Evolutionary conservation across 441 rosid genomes (phyloP).

Genomic region (Oxalis stricta): DNA sequence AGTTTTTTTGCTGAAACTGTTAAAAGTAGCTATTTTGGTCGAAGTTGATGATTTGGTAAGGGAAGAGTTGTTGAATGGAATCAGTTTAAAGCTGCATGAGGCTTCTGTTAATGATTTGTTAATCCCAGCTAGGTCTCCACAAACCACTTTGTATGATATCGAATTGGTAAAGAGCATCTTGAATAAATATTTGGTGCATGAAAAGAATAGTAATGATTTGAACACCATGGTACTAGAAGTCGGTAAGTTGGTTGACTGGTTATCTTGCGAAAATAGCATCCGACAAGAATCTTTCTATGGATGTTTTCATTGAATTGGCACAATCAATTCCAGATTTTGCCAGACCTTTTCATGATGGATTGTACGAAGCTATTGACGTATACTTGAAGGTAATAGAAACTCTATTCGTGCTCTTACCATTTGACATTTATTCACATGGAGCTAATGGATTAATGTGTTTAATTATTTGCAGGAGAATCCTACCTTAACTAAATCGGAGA

Average conservation of each 20-base stretch:
- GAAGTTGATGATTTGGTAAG: conserved; percentile 35
- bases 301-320: conserved; percentile 46
- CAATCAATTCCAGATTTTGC: conserved; percentile 52
- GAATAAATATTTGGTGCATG: conserved; percentile 29
- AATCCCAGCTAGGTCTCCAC: conserved; percentile 37
- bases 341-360: conserved; percentile 65
- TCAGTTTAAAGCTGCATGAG: conserved; percentile 56
- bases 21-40: conserved; percentile 54
- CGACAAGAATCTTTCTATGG: conserved; percentile 31
- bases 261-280: conserved; percentile 49
- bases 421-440: not conserved
- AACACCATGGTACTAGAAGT: conserved; percentile 41
- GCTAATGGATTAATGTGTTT: not conserved
- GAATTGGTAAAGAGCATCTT: conserved; percentile 54
- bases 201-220: conserved; percentile 22
- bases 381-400: conserved; percentile 52
- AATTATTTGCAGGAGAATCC: conserved; percentile 86
- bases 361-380: conserved; percentile 76
- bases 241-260: conserved; percentile 59
- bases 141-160: conserved; percentile 42
- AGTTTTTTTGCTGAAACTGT: conserved; percentile 69
- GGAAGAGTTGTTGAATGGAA: conserved; percentile 47
- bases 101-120: conserved; percentile 64
- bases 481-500: conserved; percentile 52
- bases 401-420: not conserved